Evolutionary conservation across 768 basidiomycete genomes (phyloP).

Genomic region (Pleurotus citrinopileatus): DNA sequence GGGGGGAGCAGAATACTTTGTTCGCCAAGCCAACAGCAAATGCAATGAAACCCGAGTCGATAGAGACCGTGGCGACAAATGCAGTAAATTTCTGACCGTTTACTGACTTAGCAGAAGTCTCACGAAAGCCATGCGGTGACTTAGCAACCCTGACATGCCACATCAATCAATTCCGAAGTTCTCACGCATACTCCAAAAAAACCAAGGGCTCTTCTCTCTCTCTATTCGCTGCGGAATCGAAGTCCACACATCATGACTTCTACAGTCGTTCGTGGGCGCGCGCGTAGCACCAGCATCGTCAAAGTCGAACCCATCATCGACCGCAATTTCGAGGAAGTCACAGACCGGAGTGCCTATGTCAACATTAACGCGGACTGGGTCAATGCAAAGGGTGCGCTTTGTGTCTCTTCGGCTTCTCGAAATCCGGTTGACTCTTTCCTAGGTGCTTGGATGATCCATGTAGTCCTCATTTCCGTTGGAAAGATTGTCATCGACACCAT

Average conservation of each 20-base stretch:
- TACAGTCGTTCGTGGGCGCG: slow-evolving; percentile 30
- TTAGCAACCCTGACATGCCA: background rate
- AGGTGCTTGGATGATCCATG: slow-evolving; percentile 99
- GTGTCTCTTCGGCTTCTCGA: slow-evolving; percentile 1
- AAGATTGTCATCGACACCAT: slow-evolving; percentile 93
- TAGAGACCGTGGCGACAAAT: background rate
- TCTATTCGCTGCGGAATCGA: background rate
- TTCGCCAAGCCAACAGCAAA: no score
- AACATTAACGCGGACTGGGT: slow-evolving; percentile 94
- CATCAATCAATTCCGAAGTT: background rate
- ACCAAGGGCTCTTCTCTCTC: background rate
- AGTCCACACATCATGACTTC: slow-evolving; percentile 7
- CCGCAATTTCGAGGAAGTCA: slow-evolving; percentile 65
- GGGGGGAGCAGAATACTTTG: no score
- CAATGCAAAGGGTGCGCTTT: slow-evolving; percentile 77
- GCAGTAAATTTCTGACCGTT: background rate
- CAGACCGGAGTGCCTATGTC: slow-evolving; percentile 77
- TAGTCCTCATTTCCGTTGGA: slow-evolving; percentile 85
- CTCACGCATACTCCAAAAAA: background rate
- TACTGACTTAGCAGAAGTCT: background rate
- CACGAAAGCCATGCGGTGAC: background rate
- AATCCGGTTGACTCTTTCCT: slow-evolving; percentile 3
- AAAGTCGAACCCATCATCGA: slow-evolving; percentile 83
- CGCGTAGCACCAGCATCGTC: slow-evolving; percentile 73
- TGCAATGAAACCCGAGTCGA: background rate